Conservation (phyloP, 805 yeast species). For the Schizosaccharomyces osmophilus region DNA sequence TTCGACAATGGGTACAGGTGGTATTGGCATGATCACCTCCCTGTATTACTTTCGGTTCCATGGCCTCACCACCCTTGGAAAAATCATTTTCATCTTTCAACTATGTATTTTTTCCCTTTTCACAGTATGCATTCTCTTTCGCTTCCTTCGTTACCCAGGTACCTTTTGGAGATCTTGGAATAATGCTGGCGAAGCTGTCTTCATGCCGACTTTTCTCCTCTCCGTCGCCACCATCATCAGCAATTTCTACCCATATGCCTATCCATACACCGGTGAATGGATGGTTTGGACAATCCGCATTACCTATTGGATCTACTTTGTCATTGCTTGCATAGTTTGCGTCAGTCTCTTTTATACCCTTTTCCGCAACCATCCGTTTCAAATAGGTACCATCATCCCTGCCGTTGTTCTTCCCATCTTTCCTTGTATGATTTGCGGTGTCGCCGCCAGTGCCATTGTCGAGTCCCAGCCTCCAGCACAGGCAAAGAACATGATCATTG, state of each 20-base stretch:
- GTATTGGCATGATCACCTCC: not conserved
- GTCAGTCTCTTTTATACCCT: not conserved
- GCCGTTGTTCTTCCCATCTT: not conserved
- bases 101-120: not conserved
- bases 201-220: not conserved
- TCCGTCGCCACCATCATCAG: not conserved
- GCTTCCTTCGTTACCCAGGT: not conserved
- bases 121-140: not conserved
- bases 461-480: not conserved
- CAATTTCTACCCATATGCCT: not conserved
- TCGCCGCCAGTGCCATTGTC: not conserved
- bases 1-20: conserved; percentile 1
- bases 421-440: conserved; percentile 1
- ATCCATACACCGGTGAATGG: not conserved
- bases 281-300: not conserved
- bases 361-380: not conserved
- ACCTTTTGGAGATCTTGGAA: not conserved
- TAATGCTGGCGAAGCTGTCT: not conserved
- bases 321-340: not conserved
- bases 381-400: not conserved
- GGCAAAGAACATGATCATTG: not conserved
- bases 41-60: not conserved
- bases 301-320: not conserved
- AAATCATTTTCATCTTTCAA: not conserved
- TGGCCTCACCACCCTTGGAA: not conserved